phyloP scores from a whole-genome alignment of 176 grass and related monocot genomes.

The Triticum dicoccoides region DNA sequence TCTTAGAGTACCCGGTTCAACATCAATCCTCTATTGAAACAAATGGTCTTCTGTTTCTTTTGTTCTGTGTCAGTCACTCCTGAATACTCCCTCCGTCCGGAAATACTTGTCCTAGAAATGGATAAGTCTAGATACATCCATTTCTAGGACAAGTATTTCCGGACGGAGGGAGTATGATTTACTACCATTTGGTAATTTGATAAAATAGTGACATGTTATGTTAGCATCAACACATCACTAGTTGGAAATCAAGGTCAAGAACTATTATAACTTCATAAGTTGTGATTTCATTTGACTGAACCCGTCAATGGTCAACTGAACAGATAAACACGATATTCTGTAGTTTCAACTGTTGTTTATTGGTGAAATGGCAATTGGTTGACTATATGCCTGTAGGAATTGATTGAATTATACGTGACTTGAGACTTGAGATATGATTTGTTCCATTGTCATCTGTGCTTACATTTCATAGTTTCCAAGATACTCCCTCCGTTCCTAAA shows the following conservation, averaged over 20 bases:
- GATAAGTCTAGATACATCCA: too few species aligned
- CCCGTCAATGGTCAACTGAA: not conserved
- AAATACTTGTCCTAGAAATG: too few species aligned
- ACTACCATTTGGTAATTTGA: not conserved
- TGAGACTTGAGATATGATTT: conserved; percentile 7
- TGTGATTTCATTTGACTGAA: not conserved
- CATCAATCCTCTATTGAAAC: not conserved
- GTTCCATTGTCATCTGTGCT: not conserved
- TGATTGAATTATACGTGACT: not conserved
- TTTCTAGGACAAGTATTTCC: too few species aligned
- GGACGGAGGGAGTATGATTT: not conserved
- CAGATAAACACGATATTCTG: not conserved
- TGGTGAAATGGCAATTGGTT: not conserved
- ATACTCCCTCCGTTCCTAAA: too few species aligned
- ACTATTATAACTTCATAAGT: conserved; percentile 11
- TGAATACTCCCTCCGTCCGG: not conserved
- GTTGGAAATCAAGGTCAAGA: not conserved
- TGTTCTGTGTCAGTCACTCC: not conserved
- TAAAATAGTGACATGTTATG: not conserved
- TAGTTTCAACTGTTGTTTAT: not conserved
- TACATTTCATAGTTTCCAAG: not conserved
- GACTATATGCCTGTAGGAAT: not conserved
- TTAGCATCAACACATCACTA: not conserved
- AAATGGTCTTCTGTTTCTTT: not conserved
- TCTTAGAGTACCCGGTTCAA: not conserved